Evolutionary conservation across 164 flowering plant species (phyloP).

Genomic region (Hamamelis virginiana): DNA sequence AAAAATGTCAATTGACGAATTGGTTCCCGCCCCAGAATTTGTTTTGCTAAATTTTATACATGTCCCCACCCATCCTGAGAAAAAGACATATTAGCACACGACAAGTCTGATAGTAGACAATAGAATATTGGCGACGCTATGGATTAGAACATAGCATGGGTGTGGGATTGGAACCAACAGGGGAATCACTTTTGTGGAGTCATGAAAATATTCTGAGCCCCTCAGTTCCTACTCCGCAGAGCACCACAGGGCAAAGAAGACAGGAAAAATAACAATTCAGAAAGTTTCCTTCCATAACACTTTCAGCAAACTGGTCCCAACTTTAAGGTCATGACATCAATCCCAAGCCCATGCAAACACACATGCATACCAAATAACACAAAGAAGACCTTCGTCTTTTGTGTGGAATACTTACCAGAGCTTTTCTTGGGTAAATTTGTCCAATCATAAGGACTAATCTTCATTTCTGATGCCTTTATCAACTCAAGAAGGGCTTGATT

Average conservation of each 20-base stretch:
- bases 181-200: no score
- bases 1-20: slow-evolving; percentile 10
- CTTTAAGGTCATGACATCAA: no score
- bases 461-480: slow-evolving; percentile 67
- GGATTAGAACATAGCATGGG: no score
- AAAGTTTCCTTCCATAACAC: no score
- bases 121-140: no score
- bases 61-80: slow-evolving; percentile 23
- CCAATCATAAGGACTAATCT: slow-evolving; percentile 65
- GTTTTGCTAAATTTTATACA: slow-evolving; percentile 17
- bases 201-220: no score
- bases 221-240: no score
- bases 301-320: no score
- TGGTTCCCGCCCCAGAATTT: slow-evolving; percentile 24
- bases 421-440: slow-evolving; percentile 53
- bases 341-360: neutral
- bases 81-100: slow-evolving; percentile 2
- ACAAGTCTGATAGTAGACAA: neutral
- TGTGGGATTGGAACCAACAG: no score
- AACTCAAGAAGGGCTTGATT: slow-evolving; percentile 79
- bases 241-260: no score
- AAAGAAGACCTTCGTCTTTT: neutral
- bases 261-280: no score
- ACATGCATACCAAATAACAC: neutral
- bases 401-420: slow-evolving; percentile 35